These are phyloP conservation scores for Phytophthora capsici DNA, from an alignment of 352 stramenopile genomes.

Conservation along the genomic window DNA sequence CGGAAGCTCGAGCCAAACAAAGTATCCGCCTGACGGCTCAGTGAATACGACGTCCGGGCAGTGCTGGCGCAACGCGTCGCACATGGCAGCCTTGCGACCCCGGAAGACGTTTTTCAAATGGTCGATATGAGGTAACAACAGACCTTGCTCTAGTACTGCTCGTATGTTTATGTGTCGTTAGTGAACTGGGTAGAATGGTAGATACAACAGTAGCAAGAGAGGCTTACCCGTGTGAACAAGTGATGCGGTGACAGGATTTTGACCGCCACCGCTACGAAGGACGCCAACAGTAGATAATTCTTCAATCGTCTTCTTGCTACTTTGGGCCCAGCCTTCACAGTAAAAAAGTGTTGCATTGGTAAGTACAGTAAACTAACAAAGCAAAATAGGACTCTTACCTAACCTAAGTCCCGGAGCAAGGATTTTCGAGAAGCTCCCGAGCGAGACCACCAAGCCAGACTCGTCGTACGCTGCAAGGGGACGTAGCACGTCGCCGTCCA, in stretches of 20 bases:
- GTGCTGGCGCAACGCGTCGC: conserved; percentile 44
- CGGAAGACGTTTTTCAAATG: conserved; percentile 50
- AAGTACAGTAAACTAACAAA: background rate
- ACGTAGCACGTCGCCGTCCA: conserved; percentile 54
- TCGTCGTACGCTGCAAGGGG: conserved; percentile 74
- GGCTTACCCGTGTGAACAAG: conserved; percentile 78
- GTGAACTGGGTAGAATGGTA: background rate
- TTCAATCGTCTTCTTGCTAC: conserved; percentile 62
- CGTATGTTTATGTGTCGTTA: too few species aligned
- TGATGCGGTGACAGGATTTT: conserved; percentile 90
- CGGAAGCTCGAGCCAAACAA: conserved; percentile 81
- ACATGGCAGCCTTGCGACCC: conserved; percentile 56
- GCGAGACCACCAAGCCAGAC: conserved; percentile 73
- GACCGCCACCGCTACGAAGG: conserved; percentile 89
- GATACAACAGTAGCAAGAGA: conserved; percentile 8
- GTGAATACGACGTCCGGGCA: conserved; percentile 58
- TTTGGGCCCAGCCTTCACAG: conserved; percentile 64
- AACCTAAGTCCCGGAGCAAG: conserved; percentile 90
- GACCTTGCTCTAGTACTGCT: conserved; percentile 64
- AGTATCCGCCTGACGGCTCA: conserved; percentile 82
- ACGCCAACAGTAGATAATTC: conserved; percentile 71
- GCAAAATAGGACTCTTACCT: conserved; percentile 48
- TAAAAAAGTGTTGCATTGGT: background rate
- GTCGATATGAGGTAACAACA: conserved; percentile 57
- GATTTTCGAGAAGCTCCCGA: conserved; percentile 97